Evolutionary conservation across 331 rosid species (phyloP).

Genomic region (Erythrophleum ivorense): DNA sequence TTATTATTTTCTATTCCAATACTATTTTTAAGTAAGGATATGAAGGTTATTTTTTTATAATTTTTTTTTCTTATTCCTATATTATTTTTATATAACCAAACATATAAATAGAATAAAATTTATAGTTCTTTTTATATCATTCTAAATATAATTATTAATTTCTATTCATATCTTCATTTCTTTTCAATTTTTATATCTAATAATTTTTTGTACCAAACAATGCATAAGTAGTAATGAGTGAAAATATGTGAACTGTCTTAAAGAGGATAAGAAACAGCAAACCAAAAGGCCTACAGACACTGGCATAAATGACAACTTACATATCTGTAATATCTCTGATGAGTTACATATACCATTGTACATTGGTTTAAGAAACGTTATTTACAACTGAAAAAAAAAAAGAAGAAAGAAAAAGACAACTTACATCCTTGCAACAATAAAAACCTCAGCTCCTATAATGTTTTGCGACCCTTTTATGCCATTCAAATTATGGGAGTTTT

Average conservation of each 20-base stretch:
- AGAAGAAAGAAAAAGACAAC: neutral
- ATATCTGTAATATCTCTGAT: conserved; percentile 8
- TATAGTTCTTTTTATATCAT: too few relatives aligned
- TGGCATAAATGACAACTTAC: conserved; percentile 8
- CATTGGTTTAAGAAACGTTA: neutral
- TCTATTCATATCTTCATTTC: too few relatives aligned
- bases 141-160: too few relatives aligned
- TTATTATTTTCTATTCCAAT: too few relatives aligned
- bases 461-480: conserved; percentile 35
- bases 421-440: neutral
- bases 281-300: neutral
- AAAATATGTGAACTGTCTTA: neutral
- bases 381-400: neutral
- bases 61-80: too few relatives aligned
- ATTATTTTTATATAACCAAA: too few relatives aligned
- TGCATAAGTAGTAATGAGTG: neutral
- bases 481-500: conserved; percentile 30
- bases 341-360: neutral
- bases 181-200: too few relatives aligned
- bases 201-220: too few relatives aligned
- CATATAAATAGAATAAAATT: too few relatives aligned
- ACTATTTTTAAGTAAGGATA: too few relatives aligned
- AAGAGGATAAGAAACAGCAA: neutral
- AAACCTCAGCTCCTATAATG: neutral
- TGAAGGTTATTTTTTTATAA: too few relatives aligned